Percentiles rank a stretch among this genome's conserved stretches.
Conservation (phyloP, 768 basidiomycete genomes). For the Austroboletus eburneus region DNA sequence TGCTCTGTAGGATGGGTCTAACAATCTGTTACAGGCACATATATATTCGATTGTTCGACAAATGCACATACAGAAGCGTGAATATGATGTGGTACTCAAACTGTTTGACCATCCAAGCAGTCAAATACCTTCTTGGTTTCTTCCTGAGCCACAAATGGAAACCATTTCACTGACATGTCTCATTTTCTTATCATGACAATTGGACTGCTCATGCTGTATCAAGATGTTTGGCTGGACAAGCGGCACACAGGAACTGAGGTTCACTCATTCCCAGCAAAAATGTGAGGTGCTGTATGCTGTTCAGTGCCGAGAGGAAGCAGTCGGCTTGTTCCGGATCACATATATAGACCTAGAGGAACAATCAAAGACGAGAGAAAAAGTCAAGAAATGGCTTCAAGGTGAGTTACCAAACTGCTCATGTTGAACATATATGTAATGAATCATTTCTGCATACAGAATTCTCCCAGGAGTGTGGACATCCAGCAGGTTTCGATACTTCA, state of each 20-base stretch:
- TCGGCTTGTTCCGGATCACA: too few species aligned
- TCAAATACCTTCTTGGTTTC: neutral
- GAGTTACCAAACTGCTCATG: too few species aligned
- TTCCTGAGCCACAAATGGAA: neutral
- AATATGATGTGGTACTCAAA: neutral
- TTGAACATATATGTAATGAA: too few species aligned
- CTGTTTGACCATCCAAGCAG: neutral
- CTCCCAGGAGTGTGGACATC: too few species aligned
- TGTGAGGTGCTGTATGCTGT: neutral
- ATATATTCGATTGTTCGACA: neutral
- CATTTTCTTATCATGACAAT: neutral
- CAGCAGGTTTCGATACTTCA: too few species aligned
- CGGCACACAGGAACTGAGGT: neutral
- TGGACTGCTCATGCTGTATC: neutral
- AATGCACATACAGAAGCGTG: neutral
- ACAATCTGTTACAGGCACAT: neutral
- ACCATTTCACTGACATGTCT: neutral
- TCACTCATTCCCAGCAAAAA: neutral
- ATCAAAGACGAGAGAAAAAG: too few species aligned
- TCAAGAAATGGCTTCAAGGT: too few species aligned
- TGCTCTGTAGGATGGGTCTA: neutral
- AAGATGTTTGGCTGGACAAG: neutral
- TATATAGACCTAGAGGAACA: too few species aligned
- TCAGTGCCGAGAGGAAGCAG: too few species aligned
- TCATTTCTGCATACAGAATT: too few species aligned